Base-by-base conservation (phyloP, 805 yeast species). In the Brettanomyces custersianus region DNA sequence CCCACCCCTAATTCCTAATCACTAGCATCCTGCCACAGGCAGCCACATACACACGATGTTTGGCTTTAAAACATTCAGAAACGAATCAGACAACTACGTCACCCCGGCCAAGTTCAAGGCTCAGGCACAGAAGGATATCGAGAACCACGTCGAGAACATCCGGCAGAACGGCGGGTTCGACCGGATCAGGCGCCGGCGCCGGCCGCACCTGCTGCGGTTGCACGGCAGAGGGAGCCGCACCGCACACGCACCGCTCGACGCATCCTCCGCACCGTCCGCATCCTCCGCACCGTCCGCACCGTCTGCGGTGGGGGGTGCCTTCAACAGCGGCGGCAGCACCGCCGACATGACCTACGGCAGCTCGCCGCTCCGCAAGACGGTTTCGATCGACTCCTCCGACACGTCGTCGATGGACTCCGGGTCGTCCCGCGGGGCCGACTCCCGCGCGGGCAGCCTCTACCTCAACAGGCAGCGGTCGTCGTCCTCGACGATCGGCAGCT, bases 81-180 rank as follows among this genome's bases (percentile, higher is more conserved):
- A 41, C 17, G 29, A 39, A 19, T 57, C 60, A n/a, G 54, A 48
- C 20, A 42, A 43, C 34, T 54, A 35, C 38, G 37, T 40, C 10
- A 57, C 62, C 8, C 63, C 63, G 4, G 41, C 38, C n/a, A 53
- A 50, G 46, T 59, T 53, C 36, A 57, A 57, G 20, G 41, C 45
- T 16, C 44, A 44, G 38, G 63, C 63, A 9, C 44, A 61, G n/a
- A 47, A 53, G 20, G 61, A 59, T 29, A 47, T 59, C 15, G 50
- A 55, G 18, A 42, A 47, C 3, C 59, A 50, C 29, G 38, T 56
- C 11, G 39, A 45, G n/a, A 40, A 46, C 23, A 21, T 49, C 21
- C 39, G 35, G 24, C 24, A 33, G 17, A 19, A 31, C 15, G 38
- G 34, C 20, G 34, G 38, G 12, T 19, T 27, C 13, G 32, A 27